Conservation (phyloP, 176 grass and related monocot species). For the sorghum (Sorghum bicolor) region Sorghum_bicolor_NCBIv3 NC_012875.2:55253001-55253500, state of each 20-base stretch:
- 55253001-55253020: conserved; percentile 12
- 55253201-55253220: conserved; percentile 21
- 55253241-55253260: conserved; percentile 31
- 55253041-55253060: background rate
- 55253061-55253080: conserved; percentile 37
- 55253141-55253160: conserved; percentile 54
- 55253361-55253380: conserved; percentile 13
- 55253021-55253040: conserved; percentile 17
- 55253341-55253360: conserved; percentile 19
- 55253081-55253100: conserved; percentile 40
- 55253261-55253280: background rate
- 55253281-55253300: conserved; percentile 37
- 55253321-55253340: conserved; percentile 28
- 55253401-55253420: background rate
- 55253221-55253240: conserved; percentile 36
- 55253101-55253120: conserved; percentile 35
- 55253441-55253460: too few relatives aligned
- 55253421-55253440: too few relatives aligned
- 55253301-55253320: conserved; percentile 36
- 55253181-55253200: conserved; percentile 44
- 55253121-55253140: conserved; percentile 27
- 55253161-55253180: conserved; percentile 34
- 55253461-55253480: too few relatives aligned
- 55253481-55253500: too few relatives aligned
- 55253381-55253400: conserved; percentile 28